Conservation (phyloP, 2,329 filamentous ascomycete species). For the Paraphaeosphaeria minitans region DNA sequence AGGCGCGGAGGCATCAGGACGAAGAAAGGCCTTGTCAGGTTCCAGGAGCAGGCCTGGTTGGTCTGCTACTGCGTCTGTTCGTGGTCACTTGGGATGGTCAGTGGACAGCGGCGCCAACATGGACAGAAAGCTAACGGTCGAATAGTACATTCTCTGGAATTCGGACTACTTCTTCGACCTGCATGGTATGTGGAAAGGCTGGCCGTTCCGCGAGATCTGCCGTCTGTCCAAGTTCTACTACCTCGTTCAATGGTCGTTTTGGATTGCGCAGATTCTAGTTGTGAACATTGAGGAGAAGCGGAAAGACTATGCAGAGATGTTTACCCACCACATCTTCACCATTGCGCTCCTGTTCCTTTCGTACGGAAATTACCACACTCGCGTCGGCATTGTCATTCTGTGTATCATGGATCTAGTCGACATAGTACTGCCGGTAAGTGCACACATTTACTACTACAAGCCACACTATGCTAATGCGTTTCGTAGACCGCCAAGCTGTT, state of each 20-base stretch:
- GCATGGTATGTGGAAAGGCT: constrained; percentile 79
- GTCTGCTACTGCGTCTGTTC: constrained; percentile 81
- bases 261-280: constrained; percentile 91
- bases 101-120: constrained; percentile 22
- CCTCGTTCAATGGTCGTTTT: constrained; percentile 87
- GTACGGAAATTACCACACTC: constrained; percentile 85
- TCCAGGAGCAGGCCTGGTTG: constrained; percentile 94
- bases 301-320: constrained; percentile 97
- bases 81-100: constrained; percentile 83
- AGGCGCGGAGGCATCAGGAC: constrained; percentile 73
- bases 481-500: constrained; percentile 82
- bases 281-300: constrained; percentile 93
- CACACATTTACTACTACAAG: background rate
- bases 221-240: constrained; percentile 87
- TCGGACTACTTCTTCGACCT: constrained; percentile 81
- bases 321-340: constrained; percentile 91
- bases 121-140: constrained; percentile 18
- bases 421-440: constrained; percentile 75
- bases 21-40: constrained; percentile 77
- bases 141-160: constrained; percentile 77
- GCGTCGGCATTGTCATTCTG: constrained; percentile 86
- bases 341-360: constrained; percentile 77
- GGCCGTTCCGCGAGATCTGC: constrained; percentile 77
- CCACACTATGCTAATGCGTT: background rate
- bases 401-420: constrained; percentile 95